Evolutionary conservation across 2,329 filamentous ascomycete genomes (phyloP).

Genomic region (Pochonia chlamydosporia): DNA sequence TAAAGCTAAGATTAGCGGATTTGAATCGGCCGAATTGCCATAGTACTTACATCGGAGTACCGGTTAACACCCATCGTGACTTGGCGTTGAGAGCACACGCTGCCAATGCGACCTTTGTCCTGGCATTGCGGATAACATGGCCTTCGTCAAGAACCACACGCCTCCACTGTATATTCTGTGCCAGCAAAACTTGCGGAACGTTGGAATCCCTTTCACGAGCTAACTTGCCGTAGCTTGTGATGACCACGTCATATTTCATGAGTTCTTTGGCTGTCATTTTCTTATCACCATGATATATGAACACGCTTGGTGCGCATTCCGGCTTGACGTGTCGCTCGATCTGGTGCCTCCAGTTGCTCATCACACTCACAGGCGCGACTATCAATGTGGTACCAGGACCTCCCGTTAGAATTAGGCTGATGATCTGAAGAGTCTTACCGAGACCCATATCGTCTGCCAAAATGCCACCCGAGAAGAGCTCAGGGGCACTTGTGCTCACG

Average conservation of each 20-base stretch:
- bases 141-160: slow-evolving; percentile 80
- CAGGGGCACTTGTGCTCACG: slow-evolving; percentile 49
- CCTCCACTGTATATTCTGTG: slow-evolving; percentile 55
- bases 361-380: slow-evolving; percentile 74
- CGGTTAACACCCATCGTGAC: slow-evolving; percentile 74
- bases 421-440: slow-evolving; percentile 82
- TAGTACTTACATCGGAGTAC: slow-evolving; percentile 64
- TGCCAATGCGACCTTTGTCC: slow-evolving; percentile 65
- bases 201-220: slow-evolving; percentile 54
- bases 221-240: slow-evolving; percentile 80
- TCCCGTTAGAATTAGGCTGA: slow-evolving; percentile 65
- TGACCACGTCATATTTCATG: slow-evolving; percentile 64
- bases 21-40: background rate
- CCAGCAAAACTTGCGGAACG: slow-evolving; percentile 33
- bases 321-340: slow-evolving; percentile 64
- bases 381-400: slow-evolving; percentile 65
- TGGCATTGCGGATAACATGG: slow-evolving; percentile 73
- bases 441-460: slow-evolving; percentile 88
- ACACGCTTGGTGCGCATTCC: slow-evolving; percentile 57
- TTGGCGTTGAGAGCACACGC: slow-evolving; percentile 61
- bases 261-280: slow-evolving; percentile 54
- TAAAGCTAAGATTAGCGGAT: slow-evolving; percentile 24
- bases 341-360: slow-evolving; percentile 87
- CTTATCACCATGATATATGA: slow-evolving; percentile 67
- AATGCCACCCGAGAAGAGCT: slow-evolving; percentile 73